Evolutionary conservation across 2,329 filamentous ascomycete species (phyloP).

Genomic region (Hypoxylon rubiginosum): DNA sequence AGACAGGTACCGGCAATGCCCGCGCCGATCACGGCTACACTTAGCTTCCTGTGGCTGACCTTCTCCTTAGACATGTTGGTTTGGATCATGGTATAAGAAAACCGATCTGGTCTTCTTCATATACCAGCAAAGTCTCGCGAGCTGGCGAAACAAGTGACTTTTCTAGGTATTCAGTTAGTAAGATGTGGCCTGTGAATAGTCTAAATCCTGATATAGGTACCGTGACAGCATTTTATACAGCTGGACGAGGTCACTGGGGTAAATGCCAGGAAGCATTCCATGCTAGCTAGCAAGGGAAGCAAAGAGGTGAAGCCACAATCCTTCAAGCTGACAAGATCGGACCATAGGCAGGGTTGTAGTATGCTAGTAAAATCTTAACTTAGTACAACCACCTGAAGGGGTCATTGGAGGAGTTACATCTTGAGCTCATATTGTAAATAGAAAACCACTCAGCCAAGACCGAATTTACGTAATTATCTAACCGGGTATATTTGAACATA

Average conservation of each 20-base stretch:
- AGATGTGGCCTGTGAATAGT: no score
- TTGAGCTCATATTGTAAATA: background rate
- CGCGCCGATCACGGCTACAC: constrained; percentile 34
- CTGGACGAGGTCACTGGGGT: no score
- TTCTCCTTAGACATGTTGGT: background rate
- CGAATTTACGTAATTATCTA: no score
- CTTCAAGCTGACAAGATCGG: background rate
- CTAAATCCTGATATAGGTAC: no score
- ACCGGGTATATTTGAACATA: no score
- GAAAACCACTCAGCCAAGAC: background rate
- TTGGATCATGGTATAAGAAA: background rate
- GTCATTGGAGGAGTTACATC: no score
- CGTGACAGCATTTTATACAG: no score
- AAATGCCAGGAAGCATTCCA: background rate
- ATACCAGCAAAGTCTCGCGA: background rate
- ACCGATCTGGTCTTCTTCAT: background rate
- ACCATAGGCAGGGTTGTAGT: background rate
- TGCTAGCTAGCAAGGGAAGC: background rate
- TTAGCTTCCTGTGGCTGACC: constrained; percentile 31
- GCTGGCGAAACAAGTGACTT: no score
- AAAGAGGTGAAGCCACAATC: background rate
- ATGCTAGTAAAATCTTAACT: background rate
- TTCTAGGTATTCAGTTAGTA: no score
- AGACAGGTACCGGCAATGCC: constrained; percentile 38
- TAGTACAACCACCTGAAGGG: no score